phyloP scores from a whole-genome alignment of 2,329 filamentous ascomycete genomes.

The Dothistroma pini region DNA sequence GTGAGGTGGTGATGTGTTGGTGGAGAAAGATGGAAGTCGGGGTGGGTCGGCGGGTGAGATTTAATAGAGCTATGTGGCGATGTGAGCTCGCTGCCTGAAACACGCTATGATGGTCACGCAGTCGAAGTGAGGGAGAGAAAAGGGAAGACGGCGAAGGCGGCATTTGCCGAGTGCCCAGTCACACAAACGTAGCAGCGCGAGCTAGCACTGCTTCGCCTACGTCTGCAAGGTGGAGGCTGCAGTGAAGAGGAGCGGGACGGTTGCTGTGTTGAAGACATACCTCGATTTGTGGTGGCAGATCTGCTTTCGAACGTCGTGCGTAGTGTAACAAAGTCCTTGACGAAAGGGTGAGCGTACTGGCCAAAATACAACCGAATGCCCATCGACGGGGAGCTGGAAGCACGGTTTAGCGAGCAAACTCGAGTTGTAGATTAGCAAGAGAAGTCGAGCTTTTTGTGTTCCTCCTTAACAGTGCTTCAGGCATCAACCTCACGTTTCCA shows the following conservation, averaged over 20 bases:
- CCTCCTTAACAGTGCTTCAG: background rate
- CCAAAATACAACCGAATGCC: slow-evolving; percentile 6
- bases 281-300: background rate
- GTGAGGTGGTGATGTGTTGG: background rate
- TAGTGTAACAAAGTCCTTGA: slow-evolving; percentile 6
- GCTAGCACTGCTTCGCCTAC: background rate
- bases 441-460: background rate
- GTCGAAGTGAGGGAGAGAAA: background rate
- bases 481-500: background rate
- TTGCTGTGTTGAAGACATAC: background rate
- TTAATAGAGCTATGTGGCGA: background rate
- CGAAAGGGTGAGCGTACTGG: slow-evolving; percentile 6
- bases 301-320: background rate
- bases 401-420: background rate
- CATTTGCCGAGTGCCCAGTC: background rate
- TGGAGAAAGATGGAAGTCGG: background rate
- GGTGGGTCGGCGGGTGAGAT: background rate
- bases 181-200: background rate
- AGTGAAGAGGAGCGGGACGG: background rate
- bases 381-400: background rate
- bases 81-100: slow-evolving; percentile 1
- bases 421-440: background rate
- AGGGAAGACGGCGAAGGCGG: background rate
- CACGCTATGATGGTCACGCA: background rate
- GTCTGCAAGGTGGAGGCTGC: background rate